Base-by-base conservation (phyloP, 345 rosid species). In the Lepidium africanum region DNA sequence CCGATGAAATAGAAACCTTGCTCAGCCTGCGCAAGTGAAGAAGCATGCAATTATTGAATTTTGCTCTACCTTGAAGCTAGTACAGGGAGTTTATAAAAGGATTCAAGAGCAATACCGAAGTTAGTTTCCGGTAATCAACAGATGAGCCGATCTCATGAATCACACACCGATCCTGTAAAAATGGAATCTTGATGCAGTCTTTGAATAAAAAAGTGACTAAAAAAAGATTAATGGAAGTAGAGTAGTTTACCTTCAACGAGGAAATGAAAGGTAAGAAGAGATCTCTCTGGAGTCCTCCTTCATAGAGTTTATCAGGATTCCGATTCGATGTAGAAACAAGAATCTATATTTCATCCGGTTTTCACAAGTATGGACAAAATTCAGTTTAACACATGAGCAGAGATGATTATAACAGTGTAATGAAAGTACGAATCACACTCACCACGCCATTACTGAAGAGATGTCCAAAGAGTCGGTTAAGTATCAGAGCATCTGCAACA, bases 401-500 rank as follows among this genome's bases (percentile, higher is more conserved):
- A 33, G 30, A 16, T n/a, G 27, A 36, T 9, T 33, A 17, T 35
- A 42, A 19, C 11, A 53, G 17, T 0, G 53, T n/a, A 53, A 47
- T 19, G 58, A 17, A 39, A 21, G 21, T 9, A 41, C 21, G 33
- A 9, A 43, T 59, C 45, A 63, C 63, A 84, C 99, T 87, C 81
- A 89, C 99, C 50, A 84, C 76, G n/a, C 99, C 97, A 80, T 89
- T 81, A 74, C 76, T 79, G 77, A 86, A 94, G 55, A 94, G 76
- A 69, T 94, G 96, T 73, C 86, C 27, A 32, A 86, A 94, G 37
- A 94, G 91, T 46, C 99, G 84, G 67, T 94, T 89, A 39, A 91
- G 84, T 67, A 94, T 94, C 79, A 94, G 76, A 63, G 99, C 99
- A 84, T 94, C 99, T 64, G 97, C 99, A 68, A 94, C 99, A 69